A percentile compares a stretch with the other conserved stretches of the same genome.
These are phyloP conservation scores for Metschnikowia aberdeeniae DNA, from an alignment of 805 yeast species.

Conservation along the genomic window DNA sequence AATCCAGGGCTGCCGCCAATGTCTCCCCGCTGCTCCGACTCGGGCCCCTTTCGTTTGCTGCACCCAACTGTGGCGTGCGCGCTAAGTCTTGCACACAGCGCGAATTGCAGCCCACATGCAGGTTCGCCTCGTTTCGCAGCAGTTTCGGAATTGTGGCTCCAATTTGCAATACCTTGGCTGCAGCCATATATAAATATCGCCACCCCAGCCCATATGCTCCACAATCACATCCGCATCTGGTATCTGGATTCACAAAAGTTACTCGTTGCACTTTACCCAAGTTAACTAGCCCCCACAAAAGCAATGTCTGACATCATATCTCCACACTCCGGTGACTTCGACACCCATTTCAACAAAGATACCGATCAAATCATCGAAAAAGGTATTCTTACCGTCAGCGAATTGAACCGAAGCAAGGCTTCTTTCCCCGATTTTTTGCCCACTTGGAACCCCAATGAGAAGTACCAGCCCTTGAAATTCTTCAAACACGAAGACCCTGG, in stretches of 20 bases:
- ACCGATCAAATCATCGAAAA: slow-evolving; percentile 39
- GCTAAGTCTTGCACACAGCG: neutral
- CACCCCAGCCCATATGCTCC: neutral
- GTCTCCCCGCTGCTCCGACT: no score
- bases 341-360: slow-evolving; percentile 49
- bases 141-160: slow-evolving; percentile 2
- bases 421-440: slow-evolving; percentile 59
- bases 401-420: slow-evolving; percentile 20
- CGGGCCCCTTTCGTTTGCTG: no score
- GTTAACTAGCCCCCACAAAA: neutral
- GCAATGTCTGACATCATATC: slow-evolving; percentile 7
- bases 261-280: neutral
- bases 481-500: slow-evolving; percentile 64
- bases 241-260: neutral
- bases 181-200: slow-evolving; percentile 1
- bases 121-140: neutral
- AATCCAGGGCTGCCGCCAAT: no score
- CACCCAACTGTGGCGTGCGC: neutral
- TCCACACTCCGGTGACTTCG: slow-evolving; percentile 29
- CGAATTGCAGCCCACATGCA: no score
- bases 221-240: neutral
- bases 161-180: neutral
- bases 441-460: slow-evolving; percentile 61
- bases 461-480: slow-evolving; percentile 48
- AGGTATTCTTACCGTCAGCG: slow-evolving; percentile 47